Evolutionary conservation across 495 filamentous ascomycete species (phyloP), one percentile per base, ranked within the genome.

Genomic region (Glonium stellatum): DNA sequence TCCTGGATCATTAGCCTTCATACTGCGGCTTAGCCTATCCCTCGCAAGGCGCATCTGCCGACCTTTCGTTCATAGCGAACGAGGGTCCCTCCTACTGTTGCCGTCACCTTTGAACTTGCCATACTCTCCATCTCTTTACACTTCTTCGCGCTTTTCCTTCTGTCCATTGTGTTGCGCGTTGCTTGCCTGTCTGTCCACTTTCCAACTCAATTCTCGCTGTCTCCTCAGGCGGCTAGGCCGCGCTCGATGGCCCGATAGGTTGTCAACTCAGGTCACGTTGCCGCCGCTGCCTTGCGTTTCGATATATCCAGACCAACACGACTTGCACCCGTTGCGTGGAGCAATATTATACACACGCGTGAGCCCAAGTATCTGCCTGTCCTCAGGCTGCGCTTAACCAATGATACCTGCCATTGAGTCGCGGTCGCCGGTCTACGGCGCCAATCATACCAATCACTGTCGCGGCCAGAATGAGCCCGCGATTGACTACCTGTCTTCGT

Each of bases 231-330:
- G n/a, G 22, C 63, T 55, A 65, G 63, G 63, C 59, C 58, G 58
- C 63, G 58, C 55, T 59, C 34, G 0, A 66, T 66, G 63, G 44
- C 50, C 25, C 56, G 55, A 36, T 66, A 59, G 57, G 51, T 41
- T 4, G 42, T 55, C 51, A 36, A 15, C 44, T 19, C 55, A 18
- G 41, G 63, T 66, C 63, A 66, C 63, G 63, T 66, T 66, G 61
- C 52, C 35, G 46, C 55, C 55, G 15, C 12, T n/a, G 5, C 15
- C 15, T 23, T 19, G 36, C 15, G 9, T 37, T 35, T 42, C 34
- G 31, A 23, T 31, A 55, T 21, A 4, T 55, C 52, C 4, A 12
- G 34, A 55, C 52, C 27, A n/a, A 37, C 34, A 15, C 18, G 13
- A 51, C 21, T 23, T 23, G 25, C 48, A 15, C 48, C 25, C 48